Conservation (phyloP, 768 basidiomycete genomes). For the Lanmaoa pseudosensibilis region DNA sequence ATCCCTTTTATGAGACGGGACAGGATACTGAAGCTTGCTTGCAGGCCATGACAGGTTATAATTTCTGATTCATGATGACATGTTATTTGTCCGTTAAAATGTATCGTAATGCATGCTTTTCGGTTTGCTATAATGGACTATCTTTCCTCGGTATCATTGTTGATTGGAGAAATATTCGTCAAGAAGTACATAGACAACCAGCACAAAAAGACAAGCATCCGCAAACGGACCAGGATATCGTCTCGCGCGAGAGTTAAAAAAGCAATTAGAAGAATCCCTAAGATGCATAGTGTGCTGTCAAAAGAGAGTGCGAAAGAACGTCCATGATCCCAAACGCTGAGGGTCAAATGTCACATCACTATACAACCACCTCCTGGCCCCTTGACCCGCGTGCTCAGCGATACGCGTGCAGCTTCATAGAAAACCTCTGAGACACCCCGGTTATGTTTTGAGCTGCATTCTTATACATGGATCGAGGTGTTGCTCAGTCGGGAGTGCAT, state of each 20-base stretch:
- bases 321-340: neutral
- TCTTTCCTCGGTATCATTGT: slow-evolving; percentile 1
- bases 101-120: slow-evolving; percentile 29
- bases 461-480: slow-evolving; percentile 38
- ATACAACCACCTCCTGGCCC: slow-evolving; percentile 58
- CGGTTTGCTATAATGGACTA: slow-evolving; percentile 28
- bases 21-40: slow-evolving; percentile 7
- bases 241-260: neutral
- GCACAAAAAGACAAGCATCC: neutral
- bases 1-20: neutral
- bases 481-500: neutral
- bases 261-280: slow-evolving; percentile 25
- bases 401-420: slow-evolving; percentile 85
- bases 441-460: slow-evolving; percentile 97
- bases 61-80: slow-evolving; percentile 33
- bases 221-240: neutral
- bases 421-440: slow-evolving; percentile 94
- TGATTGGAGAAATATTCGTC: neutral
- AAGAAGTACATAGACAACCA: slow-evolving; percentile 16
- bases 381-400: slow-evolving; percentile 71
- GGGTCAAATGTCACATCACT: slow-evolving; percentile 48
- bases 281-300: slow-evolving; percentile 14
- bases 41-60: slow-evolving; percentile 63
- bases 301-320: slow-evolving; percentile 5
- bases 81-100: slow-evolving; percentile 11